phyloP scores from a whole-genome alignment of 1,139 yeast genomes.

The Suhomyces choctaworum region DNA sequence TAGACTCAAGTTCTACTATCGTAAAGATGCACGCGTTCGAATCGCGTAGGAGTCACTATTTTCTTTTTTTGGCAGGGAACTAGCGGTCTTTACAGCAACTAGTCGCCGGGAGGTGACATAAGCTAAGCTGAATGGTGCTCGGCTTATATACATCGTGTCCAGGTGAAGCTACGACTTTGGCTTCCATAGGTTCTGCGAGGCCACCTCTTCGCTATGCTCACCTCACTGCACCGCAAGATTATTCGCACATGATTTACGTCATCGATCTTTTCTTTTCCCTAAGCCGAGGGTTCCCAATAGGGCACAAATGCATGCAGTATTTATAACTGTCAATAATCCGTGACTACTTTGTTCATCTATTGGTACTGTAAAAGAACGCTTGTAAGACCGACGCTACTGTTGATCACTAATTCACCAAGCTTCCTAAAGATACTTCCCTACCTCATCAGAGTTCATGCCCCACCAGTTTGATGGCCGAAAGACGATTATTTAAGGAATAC shows the following conservation, averaged over 20 bases:
- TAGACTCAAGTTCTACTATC: constrained; percentile 14
- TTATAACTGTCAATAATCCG: neutral
- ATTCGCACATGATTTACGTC: constrained; percentile 9
- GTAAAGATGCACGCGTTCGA: constrained; percentile 14
- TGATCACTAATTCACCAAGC: neutral
- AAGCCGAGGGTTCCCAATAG: constrained; percentile 6
- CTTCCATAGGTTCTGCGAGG: neutral
- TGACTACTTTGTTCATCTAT: neutral
- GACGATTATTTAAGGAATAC: constrained; percentile 25
- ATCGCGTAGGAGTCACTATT: constrained; percentile 13
- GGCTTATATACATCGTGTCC: neutral
- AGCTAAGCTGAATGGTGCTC: neutral
- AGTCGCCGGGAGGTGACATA: neutral
- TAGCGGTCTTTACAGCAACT: too few species aligned
- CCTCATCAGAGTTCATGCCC: neutral
- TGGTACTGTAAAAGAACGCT: neutral
- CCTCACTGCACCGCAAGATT: neutral
- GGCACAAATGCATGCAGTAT: constrained; percentile 1
- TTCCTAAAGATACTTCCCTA: neutral
- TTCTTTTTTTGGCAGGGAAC: too few species aligned
- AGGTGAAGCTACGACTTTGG: neutral
- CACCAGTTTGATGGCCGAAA: constrained; percentile 22
- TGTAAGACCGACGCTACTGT: neutral
- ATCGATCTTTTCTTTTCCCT: constrained; percentile 3
- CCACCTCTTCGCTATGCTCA: neutral